phyloP scores from a whole-genome alignment of 805 yeast species.

The Candida jianshihensis region DNA sequence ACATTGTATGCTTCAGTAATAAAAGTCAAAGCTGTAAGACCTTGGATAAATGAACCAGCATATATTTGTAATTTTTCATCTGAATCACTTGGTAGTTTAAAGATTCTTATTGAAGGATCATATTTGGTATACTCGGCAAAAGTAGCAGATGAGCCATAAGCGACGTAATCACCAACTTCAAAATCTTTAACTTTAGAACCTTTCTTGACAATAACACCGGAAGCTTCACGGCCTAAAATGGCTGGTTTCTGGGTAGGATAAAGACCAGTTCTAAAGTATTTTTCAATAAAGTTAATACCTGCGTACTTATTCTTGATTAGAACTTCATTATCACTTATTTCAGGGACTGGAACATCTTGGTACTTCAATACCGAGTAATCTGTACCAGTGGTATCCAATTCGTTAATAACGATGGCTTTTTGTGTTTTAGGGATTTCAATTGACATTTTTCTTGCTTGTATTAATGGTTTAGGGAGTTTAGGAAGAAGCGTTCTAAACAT shows the following conservation, averaged over 20 bases:
- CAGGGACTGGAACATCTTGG: constrained; percentile 51
- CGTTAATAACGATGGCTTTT: constrained; percentile 47
- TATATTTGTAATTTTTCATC: constrained; percentile 46
- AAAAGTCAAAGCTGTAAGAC: constrained; percentile 74
- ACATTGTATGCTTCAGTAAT: constrained; percentile 59
- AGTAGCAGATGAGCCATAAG: constrained; percentile 43
- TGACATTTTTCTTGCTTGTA: too few species aligned
- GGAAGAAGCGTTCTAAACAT: too few species aligned
- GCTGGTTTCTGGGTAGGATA: constrained; percentile 60
- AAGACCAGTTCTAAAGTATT: constrained; percentile 73
- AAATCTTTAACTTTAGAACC: constrained; percentile 51
- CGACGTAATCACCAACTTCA: constrained; percentile 66
- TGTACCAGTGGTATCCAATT: constrained; percentile 43
- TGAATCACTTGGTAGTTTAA: constrained; percentile 42
- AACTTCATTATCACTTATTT: constrained; percentile 46
- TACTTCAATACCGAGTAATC: constrained; percentile 40
- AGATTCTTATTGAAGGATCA: constrained; percentile 27
- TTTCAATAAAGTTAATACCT: constrained; percentile 80
- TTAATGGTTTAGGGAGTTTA: too few species aligned
- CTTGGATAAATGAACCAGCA: constrained; percentile 63
- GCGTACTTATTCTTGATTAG: constrained; percentile 67
- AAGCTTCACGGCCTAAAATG: constrained; percentile 66
- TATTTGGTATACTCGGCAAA: constrained; percentile 71
- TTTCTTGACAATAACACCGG: constrained; percentile 59
- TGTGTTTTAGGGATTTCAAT: constrained; percentile 46